phyloP scores from a whole-genome alignment of 148 eudicot species.

The Simmondsia chinensis region DNA sequence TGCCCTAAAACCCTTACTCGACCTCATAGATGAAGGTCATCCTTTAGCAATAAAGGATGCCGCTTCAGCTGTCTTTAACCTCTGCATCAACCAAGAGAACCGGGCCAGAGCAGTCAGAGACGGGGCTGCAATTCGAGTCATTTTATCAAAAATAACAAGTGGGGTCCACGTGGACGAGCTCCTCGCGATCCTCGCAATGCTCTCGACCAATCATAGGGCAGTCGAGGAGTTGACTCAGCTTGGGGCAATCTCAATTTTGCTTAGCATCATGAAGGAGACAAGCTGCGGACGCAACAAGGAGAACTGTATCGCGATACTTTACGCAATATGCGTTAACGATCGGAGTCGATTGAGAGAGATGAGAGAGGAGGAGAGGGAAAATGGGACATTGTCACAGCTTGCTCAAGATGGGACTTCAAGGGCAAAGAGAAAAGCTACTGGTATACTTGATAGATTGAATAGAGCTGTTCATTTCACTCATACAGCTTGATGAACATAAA shows the following conservation, averaged over 20 bases:
- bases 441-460: constrained; percentile 69
- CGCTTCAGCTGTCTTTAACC: constrained; percentile 81
- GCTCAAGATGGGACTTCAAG: constrained; percentile 78
- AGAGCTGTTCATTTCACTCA: constrained; percentile 50
- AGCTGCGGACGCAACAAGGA: constrained; percentile 72
- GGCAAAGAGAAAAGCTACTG: constrained; percentile 88
- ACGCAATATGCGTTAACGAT: constrained; percentile 54
- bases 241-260: constrained; percentile 48
- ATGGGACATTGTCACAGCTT: constrained; percentile 63
- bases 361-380: constrained; percentile 58
- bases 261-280: constrained; percentile 51
- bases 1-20: constrained; percentile 59
- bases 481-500: constrained; percentile 40
- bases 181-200: constrained; percentile 79
- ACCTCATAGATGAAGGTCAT: constrained; percentile 65
- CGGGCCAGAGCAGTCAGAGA: constrained; percentile 66
- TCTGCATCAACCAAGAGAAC: constrained; percentile 80
- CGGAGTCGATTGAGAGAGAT: constrained; percentile 61
- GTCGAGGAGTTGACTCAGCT: constrained; percentile 72
- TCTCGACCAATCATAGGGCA: constrained; percentile 59
- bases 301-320: constrained; percentile 67
- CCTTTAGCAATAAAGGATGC: constrained; percentile 77
- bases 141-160: constrained; percentile 45
- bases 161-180: constrained; percentile 64
- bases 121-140: constrained; percentile 71